Conservation (phyloP, 2,329 filamentous ascomycete genomes). For the Aspergillus ustus region DNA sequence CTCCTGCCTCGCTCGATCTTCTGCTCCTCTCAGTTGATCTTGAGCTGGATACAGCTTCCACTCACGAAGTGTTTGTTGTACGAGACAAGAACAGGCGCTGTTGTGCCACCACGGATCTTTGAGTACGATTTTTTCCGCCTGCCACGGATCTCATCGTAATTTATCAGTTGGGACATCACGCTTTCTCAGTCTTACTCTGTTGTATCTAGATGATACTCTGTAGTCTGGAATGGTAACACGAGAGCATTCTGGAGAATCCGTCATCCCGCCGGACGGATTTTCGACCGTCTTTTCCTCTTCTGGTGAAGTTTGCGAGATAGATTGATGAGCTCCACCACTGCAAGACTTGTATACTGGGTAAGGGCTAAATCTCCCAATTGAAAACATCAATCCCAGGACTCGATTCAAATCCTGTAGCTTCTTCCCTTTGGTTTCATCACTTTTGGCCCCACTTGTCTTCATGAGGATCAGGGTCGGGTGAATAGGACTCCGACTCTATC, state of each 20-base stretch:
- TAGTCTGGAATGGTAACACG: background rate
- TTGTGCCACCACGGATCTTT: conserved; percentile 50
- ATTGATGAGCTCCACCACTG: background rate
- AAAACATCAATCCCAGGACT: background rate
- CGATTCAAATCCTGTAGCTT: background rate
- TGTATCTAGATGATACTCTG: background rate
- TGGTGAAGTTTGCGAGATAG: conserved; percentile 1
- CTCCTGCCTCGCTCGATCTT: conserved; percentile 59
- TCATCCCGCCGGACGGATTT: background rate
- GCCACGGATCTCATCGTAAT: conserved; percentile 49
- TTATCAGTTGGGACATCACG: conserved; percentile 49
- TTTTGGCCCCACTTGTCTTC: background rate
- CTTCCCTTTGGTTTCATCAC: background rate
- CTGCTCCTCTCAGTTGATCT: conserved; percentile 40
- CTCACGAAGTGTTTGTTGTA: conserved; percentile 36
- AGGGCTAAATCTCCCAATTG: background rate
- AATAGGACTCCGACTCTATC: background rate
- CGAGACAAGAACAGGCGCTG: conserved; percentile 51
- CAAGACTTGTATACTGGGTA: background rate
- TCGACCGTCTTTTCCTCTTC: background rate
- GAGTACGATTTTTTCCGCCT: conserved; percentile 53
- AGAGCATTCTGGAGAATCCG: background rate
- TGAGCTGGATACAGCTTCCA: conserved; percentile 46
- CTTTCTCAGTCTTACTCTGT: background rate
- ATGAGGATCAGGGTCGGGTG: background rate